Percentiles rank a stretch among this genome's conserved stretches.
These are phyloP conservation scores for Eutrema japonicum DNA, from an alignment of 345 rosid genomes.

Conservation along the genomic window DNA sequence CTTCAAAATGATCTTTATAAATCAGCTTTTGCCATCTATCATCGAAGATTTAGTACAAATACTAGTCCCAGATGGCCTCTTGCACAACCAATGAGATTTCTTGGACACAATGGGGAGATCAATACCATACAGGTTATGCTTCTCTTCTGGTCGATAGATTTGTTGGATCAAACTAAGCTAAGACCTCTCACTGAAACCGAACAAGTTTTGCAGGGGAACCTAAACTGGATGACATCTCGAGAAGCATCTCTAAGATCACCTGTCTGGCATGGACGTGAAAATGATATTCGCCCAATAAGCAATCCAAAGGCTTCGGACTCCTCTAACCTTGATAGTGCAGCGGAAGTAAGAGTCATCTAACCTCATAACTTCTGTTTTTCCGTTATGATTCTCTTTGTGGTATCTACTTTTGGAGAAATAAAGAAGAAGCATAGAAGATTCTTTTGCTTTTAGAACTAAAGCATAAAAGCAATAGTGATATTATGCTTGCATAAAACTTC, in stretches of 20 bases:
- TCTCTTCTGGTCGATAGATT: slow-evolving; percentile 25
- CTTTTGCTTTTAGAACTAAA: slow-evolving; percentile 21
- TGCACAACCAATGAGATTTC: slow-evolving; percentile 99
- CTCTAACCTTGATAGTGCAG: slow-evolving; percentile 94
- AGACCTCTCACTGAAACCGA: slow-evolving; percentile 33
- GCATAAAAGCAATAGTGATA: slow-evolving; percentile 19
- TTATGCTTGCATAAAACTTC: slow-evolving; percentile 15
- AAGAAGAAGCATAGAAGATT: slow-evolving; percentile 15
- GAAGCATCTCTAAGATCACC: slow-evolving; percentile 85
- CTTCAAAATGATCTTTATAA: slow-evolving; percentile 75
- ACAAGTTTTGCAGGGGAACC: slow-evolving; percentile 71
- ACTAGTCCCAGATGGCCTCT: slow-evolving; percentile 99
- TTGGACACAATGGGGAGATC: slow-evolving; percentile 99
- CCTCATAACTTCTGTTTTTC: slow-evolving; percentile 20
- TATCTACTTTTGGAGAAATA: slow-evolving; percentile 10
- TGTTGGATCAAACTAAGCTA: slow-evolving; percentile 20
- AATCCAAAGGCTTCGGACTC: slow-evolving; percentile 97
- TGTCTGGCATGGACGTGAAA: slow-evolving; percentile 96
- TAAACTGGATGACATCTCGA: slow-evolving; percentile 99
- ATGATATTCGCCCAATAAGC: slow-evolving; percentile 94
- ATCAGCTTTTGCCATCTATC: slow-evolving; percentile 95
- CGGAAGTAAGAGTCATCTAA: slow-evolving; percentile 68
- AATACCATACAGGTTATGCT: slow-evolving; percentile 90
- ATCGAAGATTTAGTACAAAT: slow-evolving; percentile 95
- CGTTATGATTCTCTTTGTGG: slow-evolving; percentile 27